Conservation (phyloP, 2,329 filamentous ascomycete genomes). For the Paraphaeosphaeria minitans region DNA sequence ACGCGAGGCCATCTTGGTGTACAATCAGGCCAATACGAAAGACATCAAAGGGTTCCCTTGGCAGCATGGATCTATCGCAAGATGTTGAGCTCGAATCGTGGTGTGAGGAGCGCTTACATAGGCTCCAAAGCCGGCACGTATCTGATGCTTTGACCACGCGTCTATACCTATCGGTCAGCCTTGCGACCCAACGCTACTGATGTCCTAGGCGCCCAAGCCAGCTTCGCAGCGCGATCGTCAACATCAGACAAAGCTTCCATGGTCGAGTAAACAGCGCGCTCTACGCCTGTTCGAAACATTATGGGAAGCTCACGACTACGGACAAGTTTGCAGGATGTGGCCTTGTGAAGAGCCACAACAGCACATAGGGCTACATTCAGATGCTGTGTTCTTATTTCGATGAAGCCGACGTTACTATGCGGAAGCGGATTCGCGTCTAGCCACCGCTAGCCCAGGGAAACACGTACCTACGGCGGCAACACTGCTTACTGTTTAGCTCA, state of each 20-base stretch:
- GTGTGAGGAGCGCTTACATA: neutral
- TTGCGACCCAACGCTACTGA: neutral
- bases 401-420: neutral
- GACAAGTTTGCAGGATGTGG: neutral
- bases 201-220: neutral
- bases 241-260: neutral
- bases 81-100: neutral
- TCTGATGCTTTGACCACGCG: neutral
- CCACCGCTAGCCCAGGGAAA: neutral
- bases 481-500: neutral
- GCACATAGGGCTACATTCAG: neutral
- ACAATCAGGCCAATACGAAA: neutral
- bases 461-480: neutral
- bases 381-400: neutral
- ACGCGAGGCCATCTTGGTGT: neutral
- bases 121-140: neutral
- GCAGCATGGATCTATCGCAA: neutral
- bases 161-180: neutral
- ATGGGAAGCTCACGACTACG: neutral
- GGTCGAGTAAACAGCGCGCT: neutral
- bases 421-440: neutral
- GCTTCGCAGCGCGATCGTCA: neutral
- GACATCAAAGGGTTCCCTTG: neutral
- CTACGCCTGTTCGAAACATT: neutral
- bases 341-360: neutral